phyloP scores from a whole-genome alignment of 2,329 filamentous ascomycete species.

The Arthroderma sp. region DNA sequence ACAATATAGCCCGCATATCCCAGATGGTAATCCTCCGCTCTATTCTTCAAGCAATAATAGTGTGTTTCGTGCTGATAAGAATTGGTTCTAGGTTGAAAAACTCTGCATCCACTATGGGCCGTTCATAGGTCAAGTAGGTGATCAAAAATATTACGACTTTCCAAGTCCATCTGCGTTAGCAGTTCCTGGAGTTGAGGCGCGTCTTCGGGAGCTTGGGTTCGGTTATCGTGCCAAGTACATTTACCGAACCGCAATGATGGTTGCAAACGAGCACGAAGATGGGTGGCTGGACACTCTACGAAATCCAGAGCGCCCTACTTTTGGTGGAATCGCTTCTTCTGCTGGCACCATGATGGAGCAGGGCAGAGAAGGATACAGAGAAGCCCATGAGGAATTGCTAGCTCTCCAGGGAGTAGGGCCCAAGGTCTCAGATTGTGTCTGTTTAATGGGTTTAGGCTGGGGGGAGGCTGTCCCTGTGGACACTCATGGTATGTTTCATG shows the following conservation, averaged over 20 bases:
- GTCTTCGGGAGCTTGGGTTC: slow-evolving; percentile 73
- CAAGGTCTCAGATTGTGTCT: slow-evolving; percentile 94
- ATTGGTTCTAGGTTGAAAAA: slow-evolving; percentile 53
- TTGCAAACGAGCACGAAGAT: slow-evolving; percentile 52
- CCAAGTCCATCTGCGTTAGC: slow-evolving; percentile 63
- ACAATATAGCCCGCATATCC: slow-evolving; percentile 89
- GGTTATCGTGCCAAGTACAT: slow-evolving; percentile 93
- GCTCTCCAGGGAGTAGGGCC: slow-evolving; percentile 78
- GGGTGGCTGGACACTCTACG: slow-evolving; percentile 67
- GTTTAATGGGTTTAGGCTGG: slow-evolving; percentile 92
- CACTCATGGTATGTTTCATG: slow-evolving; percentile 51
- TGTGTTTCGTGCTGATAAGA: neutral
- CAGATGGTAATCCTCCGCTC: slow-evolving; percentile 56
- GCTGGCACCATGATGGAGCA: slow-evolving; percentile 38
- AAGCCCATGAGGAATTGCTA: slow-evolving; percentile 69
- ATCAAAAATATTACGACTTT: slow-evolving; percentile 72
- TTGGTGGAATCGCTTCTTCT: slow-evolving; percentile 28
- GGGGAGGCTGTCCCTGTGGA: slow-evolving; percentile 90
- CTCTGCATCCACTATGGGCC: slow-evolving; percentile 76
- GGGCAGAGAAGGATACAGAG: slow-evolving; percentile 54
- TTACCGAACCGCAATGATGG: slow-evolving; percentile 64
- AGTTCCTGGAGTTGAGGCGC: slow-evolving; percentile 59
- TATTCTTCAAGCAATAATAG: neutral
- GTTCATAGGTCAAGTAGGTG: slow-evolving; percentile 56
- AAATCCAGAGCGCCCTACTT: slow-evolving; percentile 59